Conservation (phyloP, 495 filamentous ascomycete species). For the Aspergillus funiculosus region DNA sequence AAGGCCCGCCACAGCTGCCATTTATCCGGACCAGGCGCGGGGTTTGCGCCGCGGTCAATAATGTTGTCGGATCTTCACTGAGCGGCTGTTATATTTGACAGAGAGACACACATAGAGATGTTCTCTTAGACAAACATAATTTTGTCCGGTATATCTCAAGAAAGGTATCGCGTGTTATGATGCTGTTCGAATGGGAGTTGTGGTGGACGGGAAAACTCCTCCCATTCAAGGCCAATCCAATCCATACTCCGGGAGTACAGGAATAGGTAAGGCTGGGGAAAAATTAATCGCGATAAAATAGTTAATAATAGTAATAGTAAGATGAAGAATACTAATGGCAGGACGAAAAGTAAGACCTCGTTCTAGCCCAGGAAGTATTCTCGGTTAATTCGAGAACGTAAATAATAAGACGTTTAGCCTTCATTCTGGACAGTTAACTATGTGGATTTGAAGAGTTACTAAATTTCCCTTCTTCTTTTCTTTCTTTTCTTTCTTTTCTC, state of each 20-base stretch:
- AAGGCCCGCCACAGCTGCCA: constrained; percentile 9
- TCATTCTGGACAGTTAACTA: neutral
- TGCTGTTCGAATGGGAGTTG: too few species aligned
- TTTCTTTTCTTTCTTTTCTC: neutral
- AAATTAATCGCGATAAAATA: too few species aligned
- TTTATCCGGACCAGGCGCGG: constrained; percentile 16
- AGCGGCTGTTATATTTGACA: neutral
- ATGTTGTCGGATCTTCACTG: constrained; percentile 4
- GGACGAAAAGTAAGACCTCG: too few species aligned
- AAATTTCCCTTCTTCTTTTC: neutral
- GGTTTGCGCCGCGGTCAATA: neutral
- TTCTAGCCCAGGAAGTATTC: constrained; percentile 1
- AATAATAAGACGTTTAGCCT: constrained; percentile 11
- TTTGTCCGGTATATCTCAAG: neutral
- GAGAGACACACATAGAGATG: neutral
- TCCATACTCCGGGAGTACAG: neutral
- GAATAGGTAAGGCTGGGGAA: too few species aligned
- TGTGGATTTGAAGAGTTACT: neutral
- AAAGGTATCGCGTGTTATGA: too few species aligned
- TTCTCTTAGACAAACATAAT: neutral
- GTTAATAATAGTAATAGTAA: neutral
- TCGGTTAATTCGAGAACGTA: constrained; percentile 7
- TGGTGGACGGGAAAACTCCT: constrained; percentile 2
- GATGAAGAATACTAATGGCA: too few species aligned
- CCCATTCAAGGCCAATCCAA: neutral